Evolutionary conservation across 2,329 filamentous ascomycete species (phyloP).

Genomic region (Albophoma yamanashiensis): DNA sequence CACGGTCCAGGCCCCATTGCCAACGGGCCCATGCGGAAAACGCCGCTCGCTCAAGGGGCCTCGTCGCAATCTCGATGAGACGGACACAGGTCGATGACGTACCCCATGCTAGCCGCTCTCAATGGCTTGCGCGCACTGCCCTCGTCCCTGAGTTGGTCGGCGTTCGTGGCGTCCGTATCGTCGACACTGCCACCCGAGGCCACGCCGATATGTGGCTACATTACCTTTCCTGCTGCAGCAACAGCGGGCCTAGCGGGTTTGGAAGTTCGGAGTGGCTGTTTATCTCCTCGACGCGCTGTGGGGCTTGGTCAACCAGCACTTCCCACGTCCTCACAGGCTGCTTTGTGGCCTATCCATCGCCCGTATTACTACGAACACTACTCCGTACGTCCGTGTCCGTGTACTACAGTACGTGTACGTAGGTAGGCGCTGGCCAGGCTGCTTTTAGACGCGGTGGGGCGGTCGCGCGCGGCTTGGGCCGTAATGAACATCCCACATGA

Average conservation of each 20-base stretch:
- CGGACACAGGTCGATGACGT: conserved; percentile 2
- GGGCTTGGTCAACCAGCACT: not conserved
- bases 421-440: not conserved
- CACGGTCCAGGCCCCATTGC: not conserved
- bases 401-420: too few relatives aligned
- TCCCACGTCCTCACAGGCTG: not conserved
- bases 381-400: too few relatives aligned
- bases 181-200: not conserved
- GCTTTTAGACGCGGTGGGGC: not conserved
- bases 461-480: not conserved
- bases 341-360: not conserved
- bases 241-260: too few relatives aligned
- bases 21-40: not conserved
- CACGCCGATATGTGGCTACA: not conserved
- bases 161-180: not conserved
- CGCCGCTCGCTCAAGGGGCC: not conserved
- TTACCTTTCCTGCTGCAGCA: not conserved
- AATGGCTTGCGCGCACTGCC: not conserved
- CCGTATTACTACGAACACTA: too few relatives aligned
- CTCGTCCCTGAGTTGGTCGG: not conserved
- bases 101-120: not conserved
- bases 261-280: not conserved
- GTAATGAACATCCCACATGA: not conserved
- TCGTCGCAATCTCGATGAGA: conserved; percentile 1
- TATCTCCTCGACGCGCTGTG: not conserved